phyloP scores from a whole-genome alignment of 768 basidiomycete species.

The Royoungia palumana region DNA sequence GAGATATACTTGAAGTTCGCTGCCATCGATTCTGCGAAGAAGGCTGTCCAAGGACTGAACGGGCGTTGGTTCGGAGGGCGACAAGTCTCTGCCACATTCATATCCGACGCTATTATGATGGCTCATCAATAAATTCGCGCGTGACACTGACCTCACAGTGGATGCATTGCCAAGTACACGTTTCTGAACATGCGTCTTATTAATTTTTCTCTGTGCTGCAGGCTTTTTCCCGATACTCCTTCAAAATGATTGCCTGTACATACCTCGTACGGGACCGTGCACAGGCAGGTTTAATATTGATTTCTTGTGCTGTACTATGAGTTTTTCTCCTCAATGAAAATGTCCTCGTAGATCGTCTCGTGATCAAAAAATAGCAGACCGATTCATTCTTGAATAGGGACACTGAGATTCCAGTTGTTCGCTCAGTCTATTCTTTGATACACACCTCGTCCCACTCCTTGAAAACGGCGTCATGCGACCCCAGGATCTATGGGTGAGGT shows the following conservation, averaged over 20 bases:
- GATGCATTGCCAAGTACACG: constrained; percentile 28
- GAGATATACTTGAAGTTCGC: constrained; percentile 97
- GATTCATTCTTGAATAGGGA: constrained; percentile 22
- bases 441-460: background rate
- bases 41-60: constrained; percentile 86
- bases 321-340: constrained; percentile 33
- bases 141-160: constrained; percentile 25
- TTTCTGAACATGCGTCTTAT: constrained; percentile 21
- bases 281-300: constrained; percentile 40
- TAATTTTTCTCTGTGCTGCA: constrained; percentile 32
- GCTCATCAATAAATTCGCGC: constrained; percentile 63
- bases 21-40: constrained; percentile 71
- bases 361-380: constrained; percentile 21
- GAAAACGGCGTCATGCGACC: background rate
- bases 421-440: background rate
- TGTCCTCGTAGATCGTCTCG: constrained; percentile 32
- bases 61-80: constrained; percentile 97
- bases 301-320: constrained; percentile 29
- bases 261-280: constrained; percentile 28
- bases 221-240: constrained; percentile 28
- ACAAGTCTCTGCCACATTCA: constrained; percentile 82
- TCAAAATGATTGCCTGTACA: constrained; percentile 33
- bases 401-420: constrained; percentile 4
- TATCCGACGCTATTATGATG: constrained; percentile 92
- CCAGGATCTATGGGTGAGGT: constrained; percentile 7